phyloP scores from a whole-genome alignment of 139 green algal genomes.

The Chlorella vulgaris region DNA sequence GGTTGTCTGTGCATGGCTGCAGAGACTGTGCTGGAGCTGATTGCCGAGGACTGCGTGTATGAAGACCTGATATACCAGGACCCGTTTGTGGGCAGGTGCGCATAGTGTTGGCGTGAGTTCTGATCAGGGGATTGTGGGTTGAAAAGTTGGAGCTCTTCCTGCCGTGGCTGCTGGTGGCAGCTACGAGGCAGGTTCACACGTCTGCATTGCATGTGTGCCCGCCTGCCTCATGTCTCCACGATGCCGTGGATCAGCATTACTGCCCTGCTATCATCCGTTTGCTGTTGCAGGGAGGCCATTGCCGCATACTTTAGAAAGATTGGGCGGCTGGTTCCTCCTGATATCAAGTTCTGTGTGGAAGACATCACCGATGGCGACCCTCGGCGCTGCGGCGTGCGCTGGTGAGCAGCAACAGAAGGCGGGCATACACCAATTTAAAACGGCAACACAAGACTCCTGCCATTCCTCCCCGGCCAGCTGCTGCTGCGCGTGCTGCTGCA shows the following conservation, averaged over 20 bases:
- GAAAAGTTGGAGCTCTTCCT: too few relatives aligned
- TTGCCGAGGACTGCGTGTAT: slow-evolving; percentile 69
- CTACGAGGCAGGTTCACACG: too few relatives aligned
- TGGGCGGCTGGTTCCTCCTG: slow-evolving; percentile 48
- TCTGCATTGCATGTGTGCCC: too few relatives aligned
- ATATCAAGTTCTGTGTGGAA: slow-evolving; percentile 71
- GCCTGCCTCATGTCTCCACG: too few relatives aligned
- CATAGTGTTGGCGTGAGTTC: too few relatives aligned
- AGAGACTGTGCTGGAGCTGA: slow-evolving; percentile 53
- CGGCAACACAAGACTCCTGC: too few relatives aligned
- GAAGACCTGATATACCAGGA: slow-evolving; percentile 76
- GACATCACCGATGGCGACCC: slow-evolving; percentile 67
- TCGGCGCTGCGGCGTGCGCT: slow-evolving; percentile 59
- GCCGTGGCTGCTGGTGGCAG: too few relatives aligned
- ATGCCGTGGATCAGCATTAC: too few relatives aligned
- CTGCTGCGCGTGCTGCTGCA: too few relatives aligned
- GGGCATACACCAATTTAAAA: neutral
- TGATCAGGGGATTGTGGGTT: too few relatives aligned
- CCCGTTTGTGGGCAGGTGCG: slow-evolving; percentile 68
- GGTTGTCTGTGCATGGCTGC: neutral
- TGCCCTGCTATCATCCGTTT: too few relatives aligned
- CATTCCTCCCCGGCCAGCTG: too few relatives aligned
- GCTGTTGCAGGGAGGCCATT: slow-evolving; percentile 53
- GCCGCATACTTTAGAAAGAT: slow-evolving; percentile 70
- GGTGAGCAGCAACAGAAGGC: slow-evolving; percentile 49